These are phyloP conservation scores for Lachnellula hyalina DNA, from an alignment of 2,329 filamentous ascomycete genomes.

Conservation along the genomic window DNA sequence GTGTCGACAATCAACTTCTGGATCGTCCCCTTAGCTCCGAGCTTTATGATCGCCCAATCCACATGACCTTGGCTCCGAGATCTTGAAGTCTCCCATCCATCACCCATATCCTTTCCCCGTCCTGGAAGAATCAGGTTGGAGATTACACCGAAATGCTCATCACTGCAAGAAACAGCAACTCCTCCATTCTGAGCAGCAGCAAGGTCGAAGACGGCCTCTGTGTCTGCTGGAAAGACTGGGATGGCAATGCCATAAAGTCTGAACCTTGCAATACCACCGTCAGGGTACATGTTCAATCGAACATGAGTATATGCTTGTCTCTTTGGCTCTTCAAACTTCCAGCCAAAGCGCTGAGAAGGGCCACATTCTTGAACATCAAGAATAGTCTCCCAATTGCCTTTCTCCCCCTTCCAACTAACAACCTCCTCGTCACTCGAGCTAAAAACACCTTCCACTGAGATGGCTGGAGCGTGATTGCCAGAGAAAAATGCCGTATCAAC, in stretches of 20 bases:
- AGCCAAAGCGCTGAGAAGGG: constrained; percentile 67
- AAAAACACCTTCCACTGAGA: constrained; percentile 74
- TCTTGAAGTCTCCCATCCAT: constrained; percentile 80
- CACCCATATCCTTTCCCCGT: constrained; percentile 77
- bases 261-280: constrained; percentile 78
- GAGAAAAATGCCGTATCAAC: constrained; percentile 78
- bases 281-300: constrained; percentile 77
- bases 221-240: constrained; percentile 66
- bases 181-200: constrained; percentile 75
- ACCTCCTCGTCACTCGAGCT: constrained; percentile 61
- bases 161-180: constrained; percentile 68
- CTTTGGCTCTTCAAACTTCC: constrained; percentile 57
- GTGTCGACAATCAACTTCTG: constrained; percentile 71
- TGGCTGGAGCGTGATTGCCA: constrained; percentile 75
- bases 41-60: constrained; percentile 74
- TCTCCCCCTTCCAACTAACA: constrained; percentile 52
- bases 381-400: constrained; percentile 66
- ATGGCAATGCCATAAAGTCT: constrained; percentile 71
- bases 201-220: constrained; percentile 64
- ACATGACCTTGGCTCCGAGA: constrained; percentile 66
- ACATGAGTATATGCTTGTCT: constrained; percentile 73
- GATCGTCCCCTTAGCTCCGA: constrained; percentile 61
- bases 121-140: constrained; percentile 76
- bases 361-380: constrained; percentile 66
- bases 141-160: constrained; percentile 80